A percentile compares a stretch with the other conserved stretches of the same genome.
phyloP scores from a whole-genome alignment of 2,329 filamentous ascomycete species.

The Fusarium brachygibbosum region DNA sequence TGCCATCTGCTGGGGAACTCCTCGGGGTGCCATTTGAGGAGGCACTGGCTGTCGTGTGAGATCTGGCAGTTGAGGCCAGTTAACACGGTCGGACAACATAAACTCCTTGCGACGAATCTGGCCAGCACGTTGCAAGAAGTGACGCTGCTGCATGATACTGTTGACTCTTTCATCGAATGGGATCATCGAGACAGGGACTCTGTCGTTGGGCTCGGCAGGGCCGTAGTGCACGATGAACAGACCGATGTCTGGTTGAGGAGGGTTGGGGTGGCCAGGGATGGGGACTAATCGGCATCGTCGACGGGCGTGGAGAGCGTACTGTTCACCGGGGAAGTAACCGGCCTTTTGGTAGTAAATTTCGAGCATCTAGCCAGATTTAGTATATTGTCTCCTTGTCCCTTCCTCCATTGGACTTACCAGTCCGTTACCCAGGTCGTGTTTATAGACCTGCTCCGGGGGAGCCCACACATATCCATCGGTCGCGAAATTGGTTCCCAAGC shows the following conservation, averaged over 20 bases:
- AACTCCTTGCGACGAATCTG: slow-evolving; percentile 92
- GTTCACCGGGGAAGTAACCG: slow-evolving; percentile 83
- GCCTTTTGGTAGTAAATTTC: slow-evolving; percentile 88
- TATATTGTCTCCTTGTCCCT: neutral
- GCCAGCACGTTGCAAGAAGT: slow-evolving; percentile 78
- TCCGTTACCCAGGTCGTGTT: slow-evolving; percentile 76
- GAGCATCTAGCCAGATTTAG: slow-evolving; percentile 71
- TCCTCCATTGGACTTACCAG: slow-evolving; percentile 57
- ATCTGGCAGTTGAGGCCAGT: slow-evolving; percentile 86
- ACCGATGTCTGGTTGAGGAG: slow-evolving; percentile 80
- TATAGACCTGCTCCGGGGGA: slow-evolving; percentile 81
- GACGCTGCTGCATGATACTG: slow-evolving; percentile 70
- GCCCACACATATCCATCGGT: slow-evolving; percentile 96
- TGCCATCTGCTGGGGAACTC: slow-evolving; percentile 72
- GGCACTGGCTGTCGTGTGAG: slow-evolving; percentile 65
- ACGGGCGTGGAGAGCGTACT: slow-evolving; percentile 80
- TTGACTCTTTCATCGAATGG: slow-evolving; percentile 73
- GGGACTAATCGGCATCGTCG: slow-evolving; percentile 87
- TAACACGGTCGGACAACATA: slow-evolving; percentile 88
- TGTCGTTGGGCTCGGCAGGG: slow-evolving; percentile 78
- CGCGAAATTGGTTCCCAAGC: slow-evolving; percentile 79
- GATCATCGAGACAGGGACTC: slow-evolving; percentile 77
- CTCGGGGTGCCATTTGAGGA: slow-evolving; percentile 60
- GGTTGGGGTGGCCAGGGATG: slow-evolving; percentile 76
- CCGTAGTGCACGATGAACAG: slow-evolving; percentile 95